These are phyloP conservation scores for Penicillium samsonianum DNA, from an alignment of 495 filamentous ascomycete species.

Conservation along the genomic window DNA sequence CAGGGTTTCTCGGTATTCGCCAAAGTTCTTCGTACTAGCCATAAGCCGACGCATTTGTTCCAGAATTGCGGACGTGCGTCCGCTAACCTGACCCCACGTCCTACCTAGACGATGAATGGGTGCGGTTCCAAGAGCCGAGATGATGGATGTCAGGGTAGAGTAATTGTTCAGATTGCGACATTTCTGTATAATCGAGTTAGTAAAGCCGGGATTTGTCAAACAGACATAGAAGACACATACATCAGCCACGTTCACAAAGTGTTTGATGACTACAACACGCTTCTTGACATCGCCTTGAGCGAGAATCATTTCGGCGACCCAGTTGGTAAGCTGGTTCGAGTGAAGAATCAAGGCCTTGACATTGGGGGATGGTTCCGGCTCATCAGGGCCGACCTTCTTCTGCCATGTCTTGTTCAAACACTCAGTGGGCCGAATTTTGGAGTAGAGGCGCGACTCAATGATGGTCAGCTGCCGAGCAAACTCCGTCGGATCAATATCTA, in stretches of 20 bases:
- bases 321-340: constrained; percentile 97
- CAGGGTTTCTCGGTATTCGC: constrained; percentile 89
- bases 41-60: constrained; percentile 93
- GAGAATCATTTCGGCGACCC: constrained; percentile 99
- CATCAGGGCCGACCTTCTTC: constrained; percentile 80
- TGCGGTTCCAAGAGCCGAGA: constrained; percentile 89
- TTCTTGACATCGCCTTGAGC: constrained; percentile 92
- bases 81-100: constrained; percentile 93
- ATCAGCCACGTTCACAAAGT: constrained; percentile 95
- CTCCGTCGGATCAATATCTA: constrained; percentile 94
- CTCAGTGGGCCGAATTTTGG: constrained; percentile 91
- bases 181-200: constrained; percentile 60
- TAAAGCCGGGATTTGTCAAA: not conserved
- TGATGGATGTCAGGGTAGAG: constrained; percentile 97
- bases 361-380: constrained; percentile 88
- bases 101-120: constrained; percentile 90
- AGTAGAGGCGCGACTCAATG: constrained; percentile 92
- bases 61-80: constrained; percentile 72
- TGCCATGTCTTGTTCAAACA: constrained; percentile 99
- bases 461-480: constrained; percentile 97
- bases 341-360: constrained; percentile 95
- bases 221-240: constrained; percentile 41
- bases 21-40: constrained; percentile 98
- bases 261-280: constrained; percentile 95
- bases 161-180: constrained; percentile 94